phyloP scores from a whole-genome alignment of 257 asterid genomes.

The Solanum appendiculatum region DNA sequence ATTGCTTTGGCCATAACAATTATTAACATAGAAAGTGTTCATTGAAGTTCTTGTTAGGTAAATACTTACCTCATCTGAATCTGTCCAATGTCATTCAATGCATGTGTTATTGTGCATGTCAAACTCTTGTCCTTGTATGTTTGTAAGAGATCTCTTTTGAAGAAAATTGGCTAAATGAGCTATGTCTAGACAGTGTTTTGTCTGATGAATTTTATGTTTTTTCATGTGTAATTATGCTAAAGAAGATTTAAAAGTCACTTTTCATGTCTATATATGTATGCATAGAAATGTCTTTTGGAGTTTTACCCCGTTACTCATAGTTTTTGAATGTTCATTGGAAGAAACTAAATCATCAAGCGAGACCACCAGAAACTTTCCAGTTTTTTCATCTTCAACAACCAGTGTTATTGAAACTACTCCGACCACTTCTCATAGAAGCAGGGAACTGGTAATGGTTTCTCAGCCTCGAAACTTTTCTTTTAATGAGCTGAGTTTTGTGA shows the following conservation, averaged over 20 bases:
- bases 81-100: too few species aligned
- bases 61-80: too few species aligned
- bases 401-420: too few species aligned
- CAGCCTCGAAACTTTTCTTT: conserved; percentile 67
- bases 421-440: too few species aligned
- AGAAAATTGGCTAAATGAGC: background rate
- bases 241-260: too few species aligned
- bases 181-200: background rate
- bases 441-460: conserved; percentile 68
- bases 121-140: background rate
- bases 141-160: background rate
- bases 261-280: background rate
- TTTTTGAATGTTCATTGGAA: conserved; percentile 22
- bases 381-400: too few species aligned
- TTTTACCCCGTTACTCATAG: background rate
- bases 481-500: conserved; percentile 57
- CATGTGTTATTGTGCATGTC: too few species aligned
- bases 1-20: too few species aligned
- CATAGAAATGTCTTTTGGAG: background rate
- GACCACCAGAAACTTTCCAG: too few species aligned
- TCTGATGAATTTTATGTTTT: background rate
- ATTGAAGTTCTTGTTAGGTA: too few species aligned
- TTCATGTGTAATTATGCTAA: background rate
- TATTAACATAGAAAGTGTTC: too few species aligned
- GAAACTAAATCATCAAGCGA: conserved; percentile 64